Conservation (phyloP, 306 rosid species). For the Glycyrrhiza uralensis region DNA sequence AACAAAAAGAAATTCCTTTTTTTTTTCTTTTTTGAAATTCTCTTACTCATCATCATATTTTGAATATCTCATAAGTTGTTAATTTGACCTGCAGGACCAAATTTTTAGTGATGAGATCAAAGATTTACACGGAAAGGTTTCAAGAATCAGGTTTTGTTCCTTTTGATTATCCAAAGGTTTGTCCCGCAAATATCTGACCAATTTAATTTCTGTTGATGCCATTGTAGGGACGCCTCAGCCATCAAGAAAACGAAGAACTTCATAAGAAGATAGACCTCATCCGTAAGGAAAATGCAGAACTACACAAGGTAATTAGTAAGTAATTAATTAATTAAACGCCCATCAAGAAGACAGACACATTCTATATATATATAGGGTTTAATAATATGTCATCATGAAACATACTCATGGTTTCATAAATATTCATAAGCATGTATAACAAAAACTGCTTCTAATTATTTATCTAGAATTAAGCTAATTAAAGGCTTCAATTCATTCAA, state of each 20-base stretch:
- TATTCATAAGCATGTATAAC: not conserved
- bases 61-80: too few relatives aligned
- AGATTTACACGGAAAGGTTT: conserved; percentile 48
- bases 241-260: conserved; percentile 44
- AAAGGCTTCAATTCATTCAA: too few relatives aligned
- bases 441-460: not conserved
- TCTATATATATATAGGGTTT: not conserved
- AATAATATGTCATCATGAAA: not conserved
- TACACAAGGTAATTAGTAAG: conserved; percentile 50
- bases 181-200: not conserved
- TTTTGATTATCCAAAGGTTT: not conserved
- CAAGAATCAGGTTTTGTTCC: not conserved
- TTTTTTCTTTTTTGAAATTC: not conserved
- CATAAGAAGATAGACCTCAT: conserved; percentile 39
- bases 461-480: not conserved
- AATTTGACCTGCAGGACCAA: conserved; percentile 58
- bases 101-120: conserved; percentile 47
- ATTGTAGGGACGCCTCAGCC: conserved; percentile 47
- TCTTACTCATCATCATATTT: too few relatives aligned
- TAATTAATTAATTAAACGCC: too few relatives aligned
- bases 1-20: too few relatives aligned
- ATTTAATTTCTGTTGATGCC: conserved; percentile 14
- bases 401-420: not conserved
- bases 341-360: not conserved
- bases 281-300: conserved; percentile 46